Conservation (phyloP, 345 rosid genomes). For the Rhodamnia rubescens region DNA sequence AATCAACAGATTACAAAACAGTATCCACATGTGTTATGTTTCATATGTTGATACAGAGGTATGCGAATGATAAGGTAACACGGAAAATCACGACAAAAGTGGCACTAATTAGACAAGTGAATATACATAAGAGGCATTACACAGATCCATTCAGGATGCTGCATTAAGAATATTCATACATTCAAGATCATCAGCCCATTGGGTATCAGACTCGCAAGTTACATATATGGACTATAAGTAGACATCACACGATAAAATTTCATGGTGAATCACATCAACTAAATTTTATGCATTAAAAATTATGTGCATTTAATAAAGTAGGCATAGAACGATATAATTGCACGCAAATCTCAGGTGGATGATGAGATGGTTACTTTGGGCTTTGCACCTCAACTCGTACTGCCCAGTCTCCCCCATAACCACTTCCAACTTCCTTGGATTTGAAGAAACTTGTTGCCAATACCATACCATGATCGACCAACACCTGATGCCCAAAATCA, state of each 20-base stretch:
- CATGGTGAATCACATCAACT: background rate
- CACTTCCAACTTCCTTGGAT: slow-evolving; percentile 50
- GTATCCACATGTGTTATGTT: background rate
- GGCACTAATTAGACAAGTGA: background rate
- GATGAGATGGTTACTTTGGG: slow-evolving; percentile 26
- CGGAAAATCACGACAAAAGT: background rate
- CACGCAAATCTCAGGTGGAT: background rate
- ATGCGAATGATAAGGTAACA: background rate
- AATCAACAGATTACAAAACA: background rate
- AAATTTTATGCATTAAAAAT: background rate
- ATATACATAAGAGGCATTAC: background rate
- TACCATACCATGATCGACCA: slow-evolving; percentile 57
- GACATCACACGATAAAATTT: background rate
- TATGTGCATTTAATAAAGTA: background rate
- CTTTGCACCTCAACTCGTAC: slow-evolving; percentile 43
- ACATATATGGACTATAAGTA: background rate
- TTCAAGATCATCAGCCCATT: background rate
- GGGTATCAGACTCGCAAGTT: background rate
- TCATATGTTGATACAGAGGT: background rate
- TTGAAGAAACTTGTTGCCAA: slow-evolving; percentile 75
- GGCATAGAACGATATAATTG: background rate
- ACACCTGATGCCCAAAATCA: slow-evolving; percentile 71
- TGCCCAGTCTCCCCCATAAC: slow-evolving; percentile 99
- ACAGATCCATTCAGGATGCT: background rate
- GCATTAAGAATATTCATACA: background rate